phyloP scores from a whole-genome alignment of 2,329 filamentous ascomycete species.

The Colletotrichum graminicola region DNA sequence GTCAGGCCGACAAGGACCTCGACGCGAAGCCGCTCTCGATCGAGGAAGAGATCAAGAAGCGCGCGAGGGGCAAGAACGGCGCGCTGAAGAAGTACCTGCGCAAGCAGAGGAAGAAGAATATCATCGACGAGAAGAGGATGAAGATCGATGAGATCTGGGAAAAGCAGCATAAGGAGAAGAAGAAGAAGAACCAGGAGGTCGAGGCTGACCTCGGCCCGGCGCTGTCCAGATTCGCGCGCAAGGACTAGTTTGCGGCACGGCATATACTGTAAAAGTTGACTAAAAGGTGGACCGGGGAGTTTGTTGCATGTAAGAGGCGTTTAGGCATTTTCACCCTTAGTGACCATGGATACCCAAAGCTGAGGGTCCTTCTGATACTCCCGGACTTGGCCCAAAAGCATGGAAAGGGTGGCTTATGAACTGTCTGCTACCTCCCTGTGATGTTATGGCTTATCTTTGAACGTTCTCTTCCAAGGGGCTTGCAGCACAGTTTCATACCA shows the following conservation, averaged over 20 bases:
- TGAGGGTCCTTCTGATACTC: slow-evolving; percentile 19
- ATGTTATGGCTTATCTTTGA: background rate
- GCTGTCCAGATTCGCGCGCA: slow-evolving; percentile 85
- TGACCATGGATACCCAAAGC: slow-evolving; percentile 43
- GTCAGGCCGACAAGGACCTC: slow-evolving; percentile 81
- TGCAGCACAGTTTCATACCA: background rate
- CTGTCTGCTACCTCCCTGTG: background rate
- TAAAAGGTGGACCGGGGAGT: slow-evolving; percentile 39
- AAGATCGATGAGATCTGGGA: slow-evolving; percentile 86
- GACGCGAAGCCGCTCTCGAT: slow-evolving; percentile 74
- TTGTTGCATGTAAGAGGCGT: slow-evolving; percentile 43
- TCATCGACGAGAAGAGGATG: slow-evolving; percentile 95
- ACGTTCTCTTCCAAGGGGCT: background rate
- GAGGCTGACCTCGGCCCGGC: slow-evolving; percentile 86
- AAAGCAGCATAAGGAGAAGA: slow-evolving; percentile 75
- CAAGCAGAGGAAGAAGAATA: slow-evolving; percentile 92
- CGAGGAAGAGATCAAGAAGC: slow-evolving; percentile 76
- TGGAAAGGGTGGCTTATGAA: no score
- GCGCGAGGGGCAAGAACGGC: slow-evolving; percentile 89
- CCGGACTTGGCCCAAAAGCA: background rate
- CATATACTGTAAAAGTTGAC: slow-evolving; percentile 13
- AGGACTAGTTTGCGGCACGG: slow-evolving; percentile 59
- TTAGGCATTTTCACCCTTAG: slow-evolving; percentile 40
- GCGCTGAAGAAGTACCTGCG: slow-evolving; percentile 88
- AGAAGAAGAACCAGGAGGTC: slow-evolving; percentile 72